Evolutionary conservation across 2,329 filamentous ascomycete genomes (phyloP).

Genomic region (Akanthomyces dipterigenus): DNA sequence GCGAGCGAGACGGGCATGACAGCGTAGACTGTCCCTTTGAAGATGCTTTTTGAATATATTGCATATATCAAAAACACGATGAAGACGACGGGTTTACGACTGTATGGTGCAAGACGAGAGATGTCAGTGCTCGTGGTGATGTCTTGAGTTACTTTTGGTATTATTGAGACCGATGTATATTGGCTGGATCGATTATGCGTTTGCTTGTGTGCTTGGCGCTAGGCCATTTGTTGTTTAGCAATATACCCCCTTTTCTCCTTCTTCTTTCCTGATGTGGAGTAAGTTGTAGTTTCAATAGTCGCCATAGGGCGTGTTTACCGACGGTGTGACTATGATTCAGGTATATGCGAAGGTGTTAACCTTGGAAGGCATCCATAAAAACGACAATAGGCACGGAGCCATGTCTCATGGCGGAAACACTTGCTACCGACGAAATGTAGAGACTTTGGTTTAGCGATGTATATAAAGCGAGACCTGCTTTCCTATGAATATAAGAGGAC

Average conservation of each 20-base stretch:
- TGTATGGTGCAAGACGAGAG: background rate
- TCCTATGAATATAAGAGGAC: too few relatives aligned
- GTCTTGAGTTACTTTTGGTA: background rate
- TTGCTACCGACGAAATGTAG: too few relatives aligned
- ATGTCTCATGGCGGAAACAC: too few relatives aligned
- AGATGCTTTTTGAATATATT: conserved; percentile 55
- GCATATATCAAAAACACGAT: background rate
- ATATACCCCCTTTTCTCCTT: conserved; percentile 9
- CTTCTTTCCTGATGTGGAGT: background rate
- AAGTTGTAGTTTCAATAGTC: background rate
- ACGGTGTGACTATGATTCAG: too few relatives aligned
- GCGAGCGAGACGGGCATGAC: conserved; percentile 92
- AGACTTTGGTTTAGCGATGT: too few relatives aligned
- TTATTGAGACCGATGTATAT: background rate
- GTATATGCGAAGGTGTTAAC: too few relatives aligned
- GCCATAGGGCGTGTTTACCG: too few relatives aligned
- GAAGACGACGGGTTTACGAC: background rate
- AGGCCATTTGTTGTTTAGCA: conserved; percentile 1
- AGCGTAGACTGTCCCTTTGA: conserved; percentile 93
- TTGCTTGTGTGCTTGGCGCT: background rate
- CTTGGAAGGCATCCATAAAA: too few relatives aligned
- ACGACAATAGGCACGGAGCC: too few relatives aligned
- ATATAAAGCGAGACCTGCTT: too few relatives aligned
- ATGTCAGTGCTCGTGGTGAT: background rate
- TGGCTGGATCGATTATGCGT: background rate